Percentiles rank a stretch among this genome's conserved stretches.
phyloP scores from a whole-genome alignment of 495 filamentous ascomycete genomes.

The Lentithecium fluviatile region DNA sequence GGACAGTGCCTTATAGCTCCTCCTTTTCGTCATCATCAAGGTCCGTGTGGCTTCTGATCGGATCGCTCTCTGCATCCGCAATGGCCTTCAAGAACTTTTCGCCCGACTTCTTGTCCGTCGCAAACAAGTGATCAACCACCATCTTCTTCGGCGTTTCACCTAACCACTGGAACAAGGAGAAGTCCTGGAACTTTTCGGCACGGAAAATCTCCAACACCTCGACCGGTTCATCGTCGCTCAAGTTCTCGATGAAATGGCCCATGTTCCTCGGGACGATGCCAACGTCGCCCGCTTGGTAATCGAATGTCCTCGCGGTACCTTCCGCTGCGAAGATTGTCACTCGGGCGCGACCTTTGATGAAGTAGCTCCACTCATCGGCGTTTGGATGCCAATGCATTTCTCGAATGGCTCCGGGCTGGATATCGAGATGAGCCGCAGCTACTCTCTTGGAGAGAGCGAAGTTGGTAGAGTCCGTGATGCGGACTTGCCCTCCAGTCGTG shows the following conservation, averaged over 20 bases:
- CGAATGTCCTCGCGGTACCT: conserved; percentile 63
- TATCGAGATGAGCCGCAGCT: conserved; percentile 59
- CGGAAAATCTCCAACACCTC: conserved; percentile 68
- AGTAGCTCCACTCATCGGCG: conserved; percentile 76
- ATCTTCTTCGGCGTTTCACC: conserved; percentile 62
- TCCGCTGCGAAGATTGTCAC: conserved; percentile 66
- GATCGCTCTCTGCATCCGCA: conserved; percentile 49
- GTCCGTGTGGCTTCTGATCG: conserved; percentile 30
- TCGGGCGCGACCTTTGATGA: conserved; percentile 64
- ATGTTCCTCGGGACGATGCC: conserved; percentile 65
- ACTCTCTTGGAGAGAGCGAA: conserved; percentile 65
- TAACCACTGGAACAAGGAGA: conserved; percentile 68
- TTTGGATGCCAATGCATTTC: conserved; percentile 80
- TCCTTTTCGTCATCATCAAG: conserved; percentile 14
- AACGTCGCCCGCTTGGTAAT: conserved; percentile 72
- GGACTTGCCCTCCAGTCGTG: conserved; percentile 57
- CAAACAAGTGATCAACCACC: conserved; percentile 62
- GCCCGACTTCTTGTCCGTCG: conserved; percentile 52
- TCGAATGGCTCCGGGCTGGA: conserved; percentile 70
- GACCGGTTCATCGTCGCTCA: conserved; percentile 63
- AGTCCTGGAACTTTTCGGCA: conserved; percentile 63
- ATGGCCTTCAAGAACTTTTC: conserved; percentile 57
- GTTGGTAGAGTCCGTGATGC: conserved; percentile 65
- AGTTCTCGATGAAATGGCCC: conserved; percentile 75
- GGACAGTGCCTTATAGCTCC: not conserved